phyloP scores from a whole-genome alignment of 2,329 filamentous ascomycete species.

The Amphichorda felina region DNA sequence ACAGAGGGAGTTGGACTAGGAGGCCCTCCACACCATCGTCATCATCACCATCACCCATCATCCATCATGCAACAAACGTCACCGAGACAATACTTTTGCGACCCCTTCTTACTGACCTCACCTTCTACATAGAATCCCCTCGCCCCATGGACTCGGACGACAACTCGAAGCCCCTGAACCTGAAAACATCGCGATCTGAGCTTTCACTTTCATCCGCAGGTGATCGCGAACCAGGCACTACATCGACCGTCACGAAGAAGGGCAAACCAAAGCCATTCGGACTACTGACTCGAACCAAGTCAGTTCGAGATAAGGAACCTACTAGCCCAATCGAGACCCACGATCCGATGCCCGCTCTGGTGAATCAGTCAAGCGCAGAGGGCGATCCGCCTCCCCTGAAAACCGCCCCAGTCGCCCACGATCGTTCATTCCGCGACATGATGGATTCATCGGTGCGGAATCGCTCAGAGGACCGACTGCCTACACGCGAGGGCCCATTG shows the following conservation, averaged over 20 bases:
- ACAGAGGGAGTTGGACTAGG: too few species aligned
- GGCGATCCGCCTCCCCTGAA: slow-evolving; percentile 28
- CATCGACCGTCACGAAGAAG: slow-evolving; percentile 27
- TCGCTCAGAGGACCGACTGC: slow-evolving; percentile 58
- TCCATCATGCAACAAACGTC: too few species aligned
- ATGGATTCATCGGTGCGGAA: slow-evolving; percentile 55
- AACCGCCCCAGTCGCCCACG: slow-evolving; percentile 52
- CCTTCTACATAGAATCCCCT: too few species aligned
- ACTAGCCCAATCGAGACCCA: slow-evolving; percentile 23
- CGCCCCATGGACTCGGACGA: too few species aligned
- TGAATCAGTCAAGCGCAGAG: slow-evolving; percentile 7
- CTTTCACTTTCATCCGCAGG: slow-evolving; percentile 36
- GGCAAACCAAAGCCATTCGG: slow-evolving; percentile 44
- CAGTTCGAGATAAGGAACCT: slow-evolving; percentile 37
- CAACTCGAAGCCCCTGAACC: neutral
- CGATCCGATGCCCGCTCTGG: slow-evolving; percentile 9
- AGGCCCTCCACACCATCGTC: too few species aligned
- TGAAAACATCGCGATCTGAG: slow-evolving; percentile 31
- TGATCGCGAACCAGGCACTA: slow-evolving; percentile 28
- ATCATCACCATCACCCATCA: too few species aligned
- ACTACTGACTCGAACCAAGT: slow-evolving; percentile 37
- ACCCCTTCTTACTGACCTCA: too few species aligned
- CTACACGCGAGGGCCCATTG: slow-evolving; percentile 27
- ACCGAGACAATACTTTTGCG: too few species aligned
- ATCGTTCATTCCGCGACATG: slow-evolving; percentile 57